Evolutionary conservation across 208 protist species (phyloP).

Genomic region (Polymyxa betae): DNA sequence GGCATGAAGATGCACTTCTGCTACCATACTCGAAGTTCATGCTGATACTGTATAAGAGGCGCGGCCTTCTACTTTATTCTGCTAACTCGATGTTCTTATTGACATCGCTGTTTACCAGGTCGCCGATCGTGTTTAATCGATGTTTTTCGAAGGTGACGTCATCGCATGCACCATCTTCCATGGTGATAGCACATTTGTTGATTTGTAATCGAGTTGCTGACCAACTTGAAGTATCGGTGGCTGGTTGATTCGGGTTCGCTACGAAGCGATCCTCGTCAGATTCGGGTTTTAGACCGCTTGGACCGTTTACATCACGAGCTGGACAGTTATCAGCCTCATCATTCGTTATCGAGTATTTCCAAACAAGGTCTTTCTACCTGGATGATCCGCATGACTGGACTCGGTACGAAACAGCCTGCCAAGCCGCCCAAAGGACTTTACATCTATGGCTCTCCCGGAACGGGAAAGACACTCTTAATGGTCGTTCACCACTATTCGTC

Average conservation of each 20-base stretch:
- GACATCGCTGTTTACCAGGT: too few species aligned
- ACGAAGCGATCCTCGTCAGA: not conserved
- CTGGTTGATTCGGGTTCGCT: not conserved
- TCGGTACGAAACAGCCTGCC: not conserved
- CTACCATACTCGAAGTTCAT: too few species aligned
- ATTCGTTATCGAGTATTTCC: not conserved
- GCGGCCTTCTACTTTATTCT: too few species aligned
- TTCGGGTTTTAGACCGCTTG: not conserved
- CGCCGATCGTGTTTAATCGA: too few species aligned
- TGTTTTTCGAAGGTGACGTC: too few species aligned
- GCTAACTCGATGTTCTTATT: too few species aligned
- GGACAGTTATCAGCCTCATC: not conserved
- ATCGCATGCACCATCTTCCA: too few species aligned
- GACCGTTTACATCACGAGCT: not conserved
- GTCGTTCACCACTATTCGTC: too few species aligned
- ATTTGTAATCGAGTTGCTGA: too few species aligned
- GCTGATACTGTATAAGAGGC: too few species aligned
- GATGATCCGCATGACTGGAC: not conserved
- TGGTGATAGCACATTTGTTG: too few species aligned
- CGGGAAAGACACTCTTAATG: slow-evolving; percentile 59
- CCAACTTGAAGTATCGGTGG: not conserved
- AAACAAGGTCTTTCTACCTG: not conserved
- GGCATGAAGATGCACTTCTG: too few species aligned
- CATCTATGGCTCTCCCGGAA: slow-evolving; percentile 63
- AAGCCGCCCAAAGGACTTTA: slow-evolving; percentile 57